A percentile compares a stretch with the other conserved stretches of the same genome.
Evolutionary conservation across 768 basidiomycete genomes (phyloP).

Genomic region (Neoboletus magnificus): DNA sequence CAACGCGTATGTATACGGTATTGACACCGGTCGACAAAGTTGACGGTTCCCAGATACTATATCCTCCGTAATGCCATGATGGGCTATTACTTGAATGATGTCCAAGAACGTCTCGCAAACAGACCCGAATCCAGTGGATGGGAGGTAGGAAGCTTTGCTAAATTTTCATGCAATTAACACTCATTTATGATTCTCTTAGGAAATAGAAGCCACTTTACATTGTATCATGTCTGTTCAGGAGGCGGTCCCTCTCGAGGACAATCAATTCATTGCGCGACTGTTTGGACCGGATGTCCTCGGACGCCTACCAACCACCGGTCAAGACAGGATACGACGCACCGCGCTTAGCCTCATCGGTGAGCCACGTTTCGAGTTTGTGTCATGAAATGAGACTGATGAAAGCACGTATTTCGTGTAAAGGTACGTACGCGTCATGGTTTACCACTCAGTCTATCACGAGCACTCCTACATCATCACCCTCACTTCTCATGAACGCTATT

Average conservation of each 20-base stretch:
- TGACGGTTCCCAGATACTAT: conserved; percentile 61
- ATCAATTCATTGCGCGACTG: conserved; percentile 53
- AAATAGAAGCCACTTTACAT: conserved; percentile 83
- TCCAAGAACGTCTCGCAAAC: conserved; percentile 50
- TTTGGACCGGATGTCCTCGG: conserved; percentile 75
- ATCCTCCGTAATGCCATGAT: conserved; percentile 84
- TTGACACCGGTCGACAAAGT: background rate
- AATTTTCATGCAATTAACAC: background rate
- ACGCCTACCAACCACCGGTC: conserved; percentile 59
- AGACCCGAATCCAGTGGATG: conserved; percentile 51
- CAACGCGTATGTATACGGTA: conserved; percentile 61
- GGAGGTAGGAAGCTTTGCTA: conserved; percentile 54
- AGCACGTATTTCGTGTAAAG: conserved; percentile 31
- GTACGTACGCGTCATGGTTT: conserved; percentile 80
- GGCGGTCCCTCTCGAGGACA: conserved; percentile 64
- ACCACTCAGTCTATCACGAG: conserved; percentile 43
- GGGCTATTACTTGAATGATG: conserved; percentile 60
- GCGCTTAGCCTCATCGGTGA: conserved; percentile 72
- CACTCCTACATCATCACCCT: conserved; percentile 30
- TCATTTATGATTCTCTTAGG: conserved; percentile 41
- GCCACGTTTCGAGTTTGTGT: conserved; percentile 14
- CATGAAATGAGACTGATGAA: background rate
- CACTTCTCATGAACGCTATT: conserved; percentile 61
- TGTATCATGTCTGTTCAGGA: conserved; percentile 87
- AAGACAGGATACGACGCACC: conserved; percentile 68